These are phyloP conservation scores for Aureobasidium vineae DNA, from an alignment of 2,329 filamentous ascomycete genomes.

Conservation along the genomic window DNA sequence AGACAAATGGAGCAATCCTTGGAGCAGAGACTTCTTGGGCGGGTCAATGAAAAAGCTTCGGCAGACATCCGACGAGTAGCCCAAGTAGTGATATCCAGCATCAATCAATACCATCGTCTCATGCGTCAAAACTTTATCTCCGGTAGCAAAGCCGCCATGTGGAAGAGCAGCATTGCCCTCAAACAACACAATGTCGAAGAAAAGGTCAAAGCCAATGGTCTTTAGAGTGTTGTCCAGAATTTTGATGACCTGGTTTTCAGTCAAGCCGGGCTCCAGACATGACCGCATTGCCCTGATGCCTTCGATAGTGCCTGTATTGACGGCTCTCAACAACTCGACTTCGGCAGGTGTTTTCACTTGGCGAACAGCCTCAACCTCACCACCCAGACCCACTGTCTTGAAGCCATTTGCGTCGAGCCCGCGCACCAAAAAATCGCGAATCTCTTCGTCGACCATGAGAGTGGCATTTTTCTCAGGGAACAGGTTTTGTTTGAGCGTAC, in stretches of 20 bases:
- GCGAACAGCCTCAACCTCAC: slow-evolving; percentile 57
- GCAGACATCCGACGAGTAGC: slow-evolving; percentile 64
- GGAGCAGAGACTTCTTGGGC: neutral
- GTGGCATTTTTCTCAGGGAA: slow-evolving; percentile 42
- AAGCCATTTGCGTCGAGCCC: slow-evolving; percentile 57
- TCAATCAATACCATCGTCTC: slow-evolving; percentile 63
- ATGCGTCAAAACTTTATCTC: slow-evolving; percentile 50
- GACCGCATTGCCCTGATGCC: slow-evolving; percentile 58
- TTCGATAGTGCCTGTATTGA: slow-evolving; percentile 63
- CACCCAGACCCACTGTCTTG: slow-evolving; percentile 54
- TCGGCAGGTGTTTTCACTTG: slow-evolving; percentile 59
- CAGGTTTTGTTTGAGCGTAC: slow-evolving; percentile 49
- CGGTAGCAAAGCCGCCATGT: slow-evolving; percentile 55
- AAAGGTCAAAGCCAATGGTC: slow-evolving; percentile 55
- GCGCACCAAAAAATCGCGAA: slow-evolving; percentile 61
- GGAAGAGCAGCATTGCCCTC: slow-evolving; percentile 56
- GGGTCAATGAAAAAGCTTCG: slow-evolving; percentile 56
- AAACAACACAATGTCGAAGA: slow-evolving; percentile 65
- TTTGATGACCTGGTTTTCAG: slow-evolving; percentile 56
- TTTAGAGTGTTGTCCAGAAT: slow-evolving; percentile 57
- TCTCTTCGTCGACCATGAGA: slow-evolving; percentile 66
- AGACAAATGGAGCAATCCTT: neutral
- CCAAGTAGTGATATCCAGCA: slow-evolving; percentile 58
- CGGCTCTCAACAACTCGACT: slow-evolving; percentile 57
- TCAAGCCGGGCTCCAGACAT: slow-evolving; percentile 57